Percentiles rank a stretch among this genome's conserved stretches.
Evolutionary conservation across 1,284 basidiomycete species (phyloP).

Genomic region (Apiotrichum brassicae): DNA sequence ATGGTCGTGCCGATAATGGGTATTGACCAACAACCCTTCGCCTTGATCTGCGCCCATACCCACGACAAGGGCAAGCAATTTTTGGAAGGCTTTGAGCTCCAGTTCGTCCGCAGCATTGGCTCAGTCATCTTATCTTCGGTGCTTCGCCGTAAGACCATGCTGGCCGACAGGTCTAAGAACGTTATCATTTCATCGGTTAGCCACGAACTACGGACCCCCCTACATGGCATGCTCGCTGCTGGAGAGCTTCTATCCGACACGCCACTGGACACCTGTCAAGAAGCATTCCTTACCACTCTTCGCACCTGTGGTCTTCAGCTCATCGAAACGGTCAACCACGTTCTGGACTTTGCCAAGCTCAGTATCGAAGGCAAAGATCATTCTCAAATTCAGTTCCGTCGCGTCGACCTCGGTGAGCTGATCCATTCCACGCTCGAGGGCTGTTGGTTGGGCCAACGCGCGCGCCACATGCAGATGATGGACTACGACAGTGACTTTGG

Average conservation of each 20-base stretch:
- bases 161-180: conserved; percentile 69
- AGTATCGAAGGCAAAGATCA: conserved; percentile 73
- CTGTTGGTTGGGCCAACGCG: conserved; percentile 88
- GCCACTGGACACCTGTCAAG: conserved; percentile 68
- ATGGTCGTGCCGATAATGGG: conserved; percentile 88
- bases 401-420: conserved; percentile 76
- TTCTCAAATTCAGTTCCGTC: conserved; percentile 58
- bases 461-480: conserved; percentile 56
- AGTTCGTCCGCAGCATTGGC: conserved; percentile 79
- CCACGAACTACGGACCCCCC: conserved; percentile 82
- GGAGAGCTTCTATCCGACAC: conserved; percentile 84
- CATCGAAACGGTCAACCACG: conserved; percentile 75
- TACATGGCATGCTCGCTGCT: conserved; percentile 85
- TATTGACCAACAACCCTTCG: conserved; percentile 87
- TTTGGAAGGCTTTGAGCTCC: conserved; percentile 84
- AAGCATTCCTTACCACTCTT: conserved; percentile 66
- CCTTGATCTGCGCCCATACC: conserved; percentile 82
- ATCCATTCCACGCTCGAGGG: conserved; percentile 94
- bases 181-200: conserved; percentile 63
- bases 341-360: conserved; percentile 91
- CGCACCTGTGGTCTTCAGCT: conserved; percentile 49
- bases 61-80: conserved; percentile 70
- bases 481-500: conserved; percentile 68
- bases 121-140: conserved; percentile 93
- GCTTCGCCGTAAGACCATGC: conserved; percentile 82